Percentiles rank a stretch among this genome's conserved stretches.
Conservation (phyloP, 1,139 yeast species). For the Geotrichum armillariae region DNA sequence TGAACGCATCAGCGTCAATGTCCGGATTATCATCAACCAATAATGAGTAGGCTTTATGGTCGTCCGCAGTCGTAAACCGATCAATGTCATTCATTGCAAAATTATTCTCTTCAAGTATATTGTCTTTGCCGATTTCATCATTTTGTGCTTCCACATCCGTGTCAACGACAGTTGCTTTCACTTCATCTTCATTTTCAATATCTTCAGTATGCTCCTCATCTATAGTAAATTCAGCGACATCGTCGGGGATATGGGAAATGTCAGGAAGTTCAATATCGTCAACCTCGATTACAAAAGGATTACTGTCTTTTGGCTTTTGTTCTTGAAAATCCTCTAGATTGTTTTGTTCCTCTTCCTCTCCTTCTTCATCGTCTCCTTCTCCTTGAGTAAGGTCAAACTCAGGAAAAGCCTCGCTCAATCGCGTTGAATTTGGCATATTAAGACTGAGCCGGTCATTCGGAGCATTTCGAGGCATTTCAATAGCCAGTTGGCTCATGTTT, state of each 20-base stretch:
- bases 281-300: slow-evolving; percentile 21
- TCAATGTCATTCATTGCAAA: background rate
- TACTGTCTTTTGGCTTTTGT: slow-evolving; percentile 13
- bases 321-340: background rate
- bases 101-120: background rate
- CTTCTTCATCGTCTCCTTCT: slow-evolving; percentile 3
- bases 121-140: background rate
- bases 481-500: slow-evolving; percentile 7
- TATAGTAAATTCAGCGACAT: slow-evolving; percentile 2
- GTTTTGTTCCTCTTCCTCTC: background rate
- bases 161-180: background rate
- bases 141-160: background rate
- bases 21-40: slow-evolving; percentile 10
- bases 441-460: slow-evolving; percentile 14
- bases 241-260: slow-evolving; percentile 10
- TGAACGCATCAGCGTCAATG: background rate
- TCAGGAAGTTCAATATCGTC: slow-evolving; percentile 15
- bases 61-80: slow-evolving; percentile 14
- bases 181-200: background rate
- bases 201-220: background rate
- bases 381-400: slow-evolving; percentile 19
- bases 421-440: slow-evolving; percentile 2
- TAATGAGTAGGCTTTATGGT: slow-evolving; percentile 13
- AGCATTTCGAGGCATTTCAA: slow-evolving; percentile 12
- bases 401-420: slow-evolving; percentile 22